phyloP scores from a whole-genome alignment of 208 protist genomes.

The Trypanosoma theileri region DNA sequence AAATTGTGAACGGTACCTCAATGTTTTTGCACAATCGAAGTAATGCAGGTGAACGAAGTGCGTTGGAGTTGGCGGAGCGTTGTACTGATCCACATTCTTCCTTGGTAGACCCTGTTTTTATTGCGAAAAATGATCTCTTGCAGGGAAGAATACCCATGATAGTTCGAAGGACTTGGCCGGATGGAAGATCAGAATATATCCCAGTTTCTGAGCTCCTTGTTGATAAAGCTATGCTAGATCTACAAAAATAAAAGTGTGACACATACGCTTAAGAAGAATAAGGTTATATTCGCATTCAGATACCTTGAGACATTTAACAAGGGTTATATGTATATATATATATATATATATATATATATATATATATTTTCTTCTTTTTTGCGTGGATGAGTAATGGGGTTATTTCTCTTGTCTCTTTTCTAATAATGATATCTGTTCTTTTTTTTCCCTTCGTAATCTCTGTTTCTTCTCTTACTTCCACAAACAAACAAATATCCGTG shows the following conservation, averaged over 20 bases:
- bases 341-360: neutral
- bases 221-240: slow-evolving; percentile 62
- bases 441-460: neutral
- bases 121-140: slow-evolving; percentile 84
- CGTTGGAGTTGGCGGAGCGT: slow-evolving; percentile 59
- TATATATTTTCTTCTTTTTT: slow-evolving; percentile 7
- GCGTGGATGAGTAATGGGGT: neutral
- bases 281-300: slow-evolving; percentile 9
- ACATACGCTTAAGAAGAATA: slow-evolving; percentile 1
- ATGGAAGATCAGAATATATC: slow-evolving; percentile 78
- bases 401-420: slow-evolving; percentile 5
- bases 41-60: slow-evolving; percentile 29
- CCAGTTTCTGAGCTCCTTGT: slow-evolving; percentile 77
- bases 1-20: slow-evolving; percentile 72
- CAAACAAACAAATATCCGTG: neutral
- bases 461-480: neutral
- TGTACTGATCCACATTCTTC: slow-evolving; percentile 67
- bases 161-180: slow-evolving; percentile 80
- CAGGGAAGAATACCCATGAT: slow-evolving; percentile 76
- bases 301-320: slow-evolving; percentile 4
- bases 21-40: slow-evolving; percentile 29
- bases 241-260: slow-evolving; percentile 38
- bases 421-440: neutral
- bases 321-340: too few relatives aligned
- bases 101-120: slow-evolving; percentile 80